Percentiles rank a stretch among this genome's conserved stretches.
These are phyloP conservation scores for Zhuliangozyma parablackwelliae DNA, from an alignment of 1,139 yeast genomes.

Conservation along the genomic window DNA sequence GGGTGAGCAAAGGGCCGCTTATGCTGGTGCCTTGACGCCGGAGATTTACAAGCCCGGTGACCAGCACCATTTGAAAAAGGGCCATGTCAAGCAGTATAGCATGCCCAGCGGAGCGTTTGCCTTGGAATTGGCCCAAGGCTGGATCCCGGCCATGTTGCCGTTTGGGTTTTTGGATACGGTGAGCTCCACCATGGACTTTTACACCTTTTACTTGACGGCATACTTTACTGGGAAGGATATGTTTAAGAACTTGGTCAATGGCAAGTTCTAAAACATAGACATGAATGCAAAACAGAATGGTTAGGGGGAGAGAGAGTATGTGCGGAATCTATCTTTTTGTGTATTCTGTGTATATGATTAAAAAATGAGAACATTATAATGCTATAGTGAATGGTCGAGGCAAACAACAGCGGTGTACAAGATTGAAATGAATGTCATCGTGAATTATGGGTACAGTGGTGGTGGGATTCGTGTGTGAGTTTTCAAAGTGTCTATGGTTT, in stretches of 20 bases:
- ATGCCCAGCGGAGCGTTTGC: conserved; percentile 85
- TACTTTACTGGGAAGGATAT: conserved; percentile 76
- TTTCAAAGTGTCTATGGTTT: background rate
- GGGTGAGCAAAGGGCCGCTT: conserved; percentile 75
- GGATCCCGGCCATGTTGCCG: conserved; percentile 97
- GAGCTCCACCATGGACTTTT: conserved; percentile 74
- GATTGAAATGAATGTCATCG: background rate
- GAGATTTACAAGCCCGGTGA: conserved; percentile 78
- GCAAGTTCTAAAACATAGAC: conserved; percentile 60
- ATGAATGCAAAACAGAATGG: too few relatives aligned
- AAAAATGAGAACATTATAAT: too few relatives aligned
- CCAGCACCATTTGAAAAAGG: conserved; percentile 72
- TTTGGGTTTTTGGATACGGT: conserved; percentile 84
- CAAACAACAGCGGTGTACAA: background rate
- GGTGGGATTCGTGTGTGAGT: too few relatives aligned
- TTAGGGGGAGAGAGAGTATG: too few relatives aligned
- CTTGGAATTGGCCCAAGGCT: conserved; percentile 94
- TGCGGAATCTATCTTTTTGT: too few relatives aligned
- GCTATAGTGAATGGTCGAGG: background rate
- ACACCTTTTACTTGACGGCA: conserved; percentile 64
- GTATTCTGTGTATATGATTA: too few relatives aligned
- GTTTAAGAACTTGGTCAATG: conserved; percentile 59
- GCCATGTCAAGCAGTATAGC: conserved; percentile 74
- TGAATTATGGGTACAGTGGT: background rate
- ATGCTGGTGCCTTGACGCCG: conserved; percentile 54